Evolutionary conservation across 1,284 basidiomycete species (phyloP), one percentile per base, ranked within the genome.

Genomic region (Amylostereum areolatum): DNA sequence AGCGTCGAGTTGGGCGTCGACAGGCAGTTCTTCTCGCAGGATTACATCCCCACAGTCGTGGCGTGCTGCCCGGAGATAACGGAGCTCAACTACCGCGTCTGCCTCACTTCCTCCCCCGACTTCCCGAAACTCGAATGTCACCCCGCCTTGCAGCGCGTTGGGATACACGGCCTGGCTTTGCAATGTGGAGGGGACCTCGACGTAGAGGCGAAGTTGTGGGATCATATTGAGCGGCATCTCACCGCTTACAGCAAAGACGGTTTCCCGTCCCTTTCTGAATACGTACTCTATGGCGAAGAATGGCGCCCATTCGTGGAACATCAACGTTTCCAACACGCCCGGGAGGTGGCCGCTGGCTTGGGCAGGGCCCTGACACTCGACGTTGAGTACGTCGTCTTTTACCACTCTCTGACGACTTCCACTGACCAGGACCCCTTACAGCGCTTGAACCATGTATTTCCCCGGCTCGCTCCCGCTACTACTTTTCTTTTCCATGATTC

Each of bases 1-100:
- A 69, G 67, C 3, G 66, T 85, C 30, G 82, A 85, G 59, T 72
- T 85, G 48, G 81, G 81, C 32, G 69, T 65, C 52, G 70, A 75
- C 59, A 55, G 80, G 42, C 72, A 69, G 48, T 83, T 83, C 62
- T 65, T 71, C 47, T 62, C 73, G 49, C 59, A 62, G 44, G 78
- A 81, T 55, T 62, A 71, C 51, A 61, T 82, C 49, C 59, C 72
- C 3, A 51, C 62, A 24, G 71, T 81, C 57, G 63, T 85, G 44
- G 63, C 61, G 11, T 57, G 61, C 9, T 82, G 80, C 57, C 65
- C 72, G 0, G 66, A 64, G 37, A 67, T 83, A 33, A 66, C 68
- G 51, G 67, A 74, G 53, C 61, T 86, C 56, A 77, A 82, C 61
- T 83, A 80, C 59, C 74, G 75, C 59, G 47, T 80, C 39, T 71